Percentiles rank a stretch among this genome's conserved stretches.
phyloP scores from a whole-genome alignment of 1,284 basidiomycete genomes.

The Coniferiporia sulphurascens region DNA sequence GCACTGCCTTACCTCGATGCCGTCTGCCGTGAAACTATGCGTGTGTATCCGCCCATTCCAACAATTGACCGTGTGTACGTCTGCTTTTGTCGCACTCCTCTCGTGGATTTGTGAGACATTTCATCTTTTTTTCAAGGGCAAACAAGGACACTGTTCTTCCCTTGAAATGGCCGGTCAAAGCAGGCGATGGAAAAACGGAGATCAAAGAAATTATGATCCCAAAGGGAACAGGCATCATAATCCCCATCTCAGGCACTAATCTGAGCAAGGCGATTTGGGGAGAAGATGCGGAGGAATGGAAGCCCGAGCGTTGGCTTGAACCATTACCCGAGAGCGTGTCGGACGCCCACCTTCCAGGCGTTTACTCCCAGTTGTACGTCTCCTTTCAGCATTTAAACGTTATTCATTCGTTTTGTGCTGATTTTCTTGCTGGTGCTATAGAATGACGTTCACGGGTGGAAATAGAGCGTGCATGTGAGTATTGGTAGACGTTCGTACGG shows the following conservation, averaged over 20 bases:
- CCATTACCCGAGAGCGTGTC: slow-evolving; percentile 8
- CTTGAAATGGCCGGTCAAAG: slow-evolving; percentile 5
- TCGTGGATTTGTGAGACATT: not conserved
- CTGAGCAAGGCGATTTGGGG: slow-evolving; percentile 16
- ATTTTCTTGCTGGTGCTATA: not conserved
- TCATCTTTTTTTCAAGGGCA: not conserved
- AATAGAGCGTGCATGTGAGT: slow-evolving; percentile 19
- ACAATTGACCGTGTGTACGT: slow-evolving; percentile 23
- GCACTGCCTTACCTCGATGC: slow-evolving; percentile 35
- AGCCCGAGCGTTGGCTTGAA: slow-evolving; percentile 15
- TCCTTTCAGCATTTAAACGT: not conserved
- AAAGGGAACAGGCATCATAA: slow-evolving; percentile 8
- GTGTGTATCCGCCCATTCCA: slow-evolving; percentile 29
- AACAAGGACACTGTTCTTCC: slow-evolving; percentile 12
- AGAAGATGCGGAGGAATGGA: slow-evolving; percentile 15
- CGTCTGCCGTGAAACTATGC: slow-evolving; percentile 35
- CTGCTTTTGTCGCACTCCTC: not conserved
- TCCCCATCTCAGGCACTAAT: slow-evolving; percentile 12
- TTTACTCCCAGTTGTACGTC: slow-evolving; percentile 13
- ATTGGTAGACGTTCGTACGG: not conserved
- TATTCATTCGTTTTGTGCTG: not conserved
- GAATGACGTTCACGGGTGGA: slow-evolving; percentile 20
- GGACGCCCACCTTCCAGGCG: slow-evolving; percentile 10
- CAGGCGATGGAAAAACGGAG: slow-evolving; percentile 9
- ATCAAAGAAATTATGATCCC: slow-evolving; percentile 9